Percentiles rank a stretch among this genome's conserved stretches.
phyloP scores from a whole-genome alignment of 371 early-diverging fungal species.

The Apophysomyces trapeziformis region DNA sequence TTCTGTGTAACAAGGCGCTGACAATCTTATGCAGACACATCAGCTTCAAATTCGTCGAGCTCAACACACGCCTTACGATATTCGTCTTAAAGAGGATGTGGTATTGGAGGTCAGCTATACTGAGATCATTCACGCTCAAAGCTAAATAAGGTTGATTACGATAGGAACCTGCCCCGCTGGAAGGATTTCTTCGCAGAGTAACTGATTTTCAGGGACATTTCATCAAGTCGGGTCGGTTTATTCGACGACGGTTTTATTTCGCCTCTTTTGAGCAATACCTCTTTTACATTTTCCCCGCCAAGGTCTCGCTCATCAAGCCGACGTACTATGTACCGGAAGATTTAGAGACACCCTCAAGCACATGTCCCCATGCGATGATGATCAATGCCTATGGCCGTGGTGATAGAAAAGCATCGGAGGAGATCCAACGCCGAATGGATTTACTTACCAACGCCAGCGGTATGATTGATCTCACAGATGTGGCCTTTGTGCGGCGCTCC shows the following conservation, averaged over 20 bases:
- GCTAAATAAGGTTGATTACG: neutral
- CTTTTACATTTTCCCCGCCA: constrained; percentile 38
- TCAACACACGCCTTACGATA: constrained; percentile 56
- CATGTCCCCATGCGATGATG: constrained; percentile 13
- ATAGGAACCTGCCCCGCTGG: constrained; percentile 61
- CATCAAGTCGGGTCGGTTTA: constrained; percentile 21
- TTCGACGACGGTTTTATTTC: constrained; percentile 44
- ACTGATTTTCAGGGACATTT: constrained; percentile 51
- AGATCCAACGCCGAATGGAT: constrained; percentile 48
- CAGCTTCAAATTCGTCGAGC: constrained; percentile 54
- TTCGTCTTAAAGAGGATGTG: constrained; percentile 27
- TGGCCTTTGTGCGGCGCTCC: constrained; percentile 36
- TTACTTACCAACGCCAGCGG: constrained; percentile 52
- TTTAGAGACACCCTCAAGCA: constrained; percentile 8
- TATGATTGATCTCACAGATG: constrained; percentile 58
- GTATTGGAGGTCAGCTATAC: constrained; percentile 25
- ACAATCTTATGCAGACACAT: constrained; percentile 47
- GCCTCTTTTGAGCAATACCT: constrained; percentile 60
- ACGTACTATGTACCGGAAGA: constrained; percentile 6
- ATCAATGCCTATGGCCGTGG: constrained; percentile 21
- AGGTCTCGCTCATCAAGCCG: constrained; percentile 31
- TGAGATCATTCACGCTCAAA: neutral
- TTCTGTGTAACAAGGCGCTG: neutral
- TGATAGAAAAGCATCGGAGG: constrained; percentile 26
- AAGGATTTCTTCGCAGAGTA: constrained; percentile 52